Evolutionary conservation across 2,329 filamentous ascomycete genomes (phyloP), one percentile per base, ranked within the genome.

Genomic region (Aureobasidium lini): DNA sequence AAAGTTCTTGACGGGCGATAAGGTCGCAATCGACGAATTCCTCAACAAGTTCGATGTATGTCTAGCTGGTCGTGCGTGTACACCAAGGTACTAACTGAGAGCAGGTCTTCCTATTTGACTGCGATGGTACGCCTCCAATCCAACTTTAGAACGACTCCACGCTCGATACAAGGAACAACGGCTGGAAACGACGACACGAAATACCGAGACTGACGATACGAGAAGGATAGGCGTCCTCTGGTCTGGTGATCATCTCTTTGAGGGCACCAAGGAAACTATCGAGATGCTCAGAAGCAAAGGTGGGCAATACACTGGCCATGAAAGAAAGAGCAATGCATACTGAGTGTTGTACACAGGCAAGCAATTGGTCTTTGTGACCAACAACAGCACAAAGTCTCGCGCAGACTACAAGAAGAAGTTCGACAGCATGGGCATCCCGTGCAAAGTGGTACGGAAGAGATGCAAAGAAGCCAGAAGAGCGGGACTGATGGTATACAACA

Each of bases 371-470:
- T 99, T 99, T 71, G 94, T 99, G 56, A 99, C 94, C 42, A 99
- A 99, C 78, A 99, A 99, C 78, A 96, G 91, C 70, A 97, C 94
- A 60, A 99, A 99, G 73, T 96, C 93, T 10, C 88, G 94, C 60
- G 79, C 83, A 52, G 91, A 96, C 72, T 99, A 99, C 76, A 87
- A 88, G 72, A 90, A 93, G 78, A 99, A 97, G 71, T 86, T 99
- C 62, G 84, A 88, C 48, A 77, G 77, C 57, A 81, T 96, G 71
- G 88, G 88, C 48, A 96, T 99, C 67, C 86, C 88, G 1, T 86
- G 84, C 66, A 80, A 83, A 61, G 84, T 88, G 63, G 82, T 84
- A 69, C 70, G 57, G 23, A 32, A n/a, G 13, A 11, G 23, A 49
- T 8, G 10, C 10, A 10, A 6, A 2, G 9, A 42, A n/a, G 28